A percentile compares a stretch with the other conserved stretches of the same genome.
Evolutionary conservation across 441 rosid species (phyloP).

Genomic region (Gossypium schwendimanii): DNA sequence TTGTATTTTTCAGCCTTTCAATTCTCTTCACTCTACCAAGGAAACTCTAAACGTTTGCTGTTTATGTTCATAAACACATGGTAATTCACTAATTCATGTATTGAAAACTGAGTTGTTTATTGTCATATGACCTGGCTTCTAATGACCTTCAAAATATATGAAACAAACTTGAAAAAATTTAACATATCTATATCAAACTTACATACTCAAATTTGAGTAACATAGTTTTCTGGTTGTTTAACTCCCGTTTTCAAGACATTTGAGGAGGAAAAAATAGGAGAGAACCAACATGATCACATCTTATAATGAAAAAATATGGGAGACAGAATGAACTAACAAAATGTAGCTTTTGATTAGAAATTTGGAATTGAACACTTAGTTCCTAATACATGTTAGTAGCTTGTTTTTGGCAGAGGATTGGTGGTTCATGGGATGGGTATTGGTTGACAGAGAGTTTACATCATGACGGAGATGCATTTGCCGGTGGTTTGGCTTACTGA

Average conservation of each 20-base stretch:
- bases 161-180: not conserved
- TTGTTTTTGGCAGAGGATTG: conserved; percentile 53
- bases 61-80: too few species aligned
- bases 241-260: not conserved
- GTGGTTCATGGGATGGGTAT: conserved; percentile 96
- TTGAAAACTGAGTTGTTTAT: not conserved
- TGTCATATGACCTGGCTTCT: not conserved
- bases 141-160: not conserved
- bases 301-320: too few species aligned
- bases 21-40: too few species aligned
- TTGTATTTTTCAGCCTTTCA: too few species aligned
- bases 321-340: not conserved
- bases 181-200: not conserved
- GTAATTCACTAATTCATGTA: not conserved
- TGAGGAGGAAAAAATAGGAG: not conserved
- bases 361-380: not conserved
- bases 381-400: conserved; percentile 5
- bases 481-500: conserved; percentile 84
- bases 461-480: conserved; percentile 74
- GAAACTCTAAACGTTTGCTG: too few species aligned
- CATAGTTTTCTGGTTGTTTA: not conserved
- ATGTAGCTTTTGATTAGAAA: not conserved
- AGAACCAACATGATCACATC: not conserved
- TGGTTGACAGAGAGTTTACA: conserved; percentile 87
- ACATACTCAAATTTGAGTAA: not conserved